A percentile compares a stretch with the other conserved stretches of the same genome.
These are phyloP conservation scores for Teunomyces cretensis DNA, from an alignment of 805 yeast species.

Conservation along the genomic window DNA sequence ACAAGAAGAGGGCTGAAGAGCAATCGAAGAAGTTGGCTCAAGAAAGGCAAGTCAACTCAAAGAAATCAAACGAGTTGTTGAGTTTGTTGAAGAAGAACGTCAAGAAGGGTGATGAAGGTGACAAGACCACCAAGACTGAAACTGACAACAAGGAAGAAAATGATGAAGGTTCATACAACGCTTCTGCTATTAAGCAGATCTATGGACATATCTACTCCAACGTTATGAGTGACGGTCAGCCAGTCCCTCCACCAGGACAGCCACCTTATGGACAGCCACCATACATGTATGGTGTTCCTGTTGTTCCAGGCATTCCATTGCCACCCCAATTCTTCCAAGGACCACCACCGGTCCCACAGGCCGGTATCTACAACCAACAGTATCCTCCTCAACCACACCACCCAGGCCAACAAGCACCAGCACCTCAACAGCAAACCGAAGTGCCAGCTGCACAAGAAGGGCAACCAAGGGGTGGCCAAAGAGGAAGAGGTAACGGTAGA, in stretches of 20 bases:
- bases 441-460: neutral
- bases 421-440: neutral
- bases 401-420: constrained; percentile 1
- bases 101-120: constrained; percentile 4
- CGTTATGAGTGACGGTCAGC: constrained; percentile 41
- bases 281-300: constrained; percentile 16
- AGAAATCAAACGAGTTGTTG: constrained; percentile 31
- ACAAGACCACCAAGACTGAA: constrained; percentile 4
- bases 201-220: constrained; percentile 44
- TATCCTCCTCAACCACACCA: constrained; percentile 7
- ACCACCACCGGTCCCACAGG: constrained; percentile 13
- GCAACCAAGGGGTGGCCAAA: neutral
- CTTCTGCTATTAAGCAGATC: constrained; percentile 39
- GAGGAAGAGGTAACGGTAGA: constrained; percentile 1
- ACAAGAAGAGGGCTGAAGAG: constrained; percentile 7
- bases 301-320: constrained; percentile 38
- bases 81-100: constrained; percentile 25
- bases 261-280: constrained; percentile 9
- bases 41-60: constrained; percentile 14
- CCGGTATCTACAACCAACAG: constrained; percentile 1
- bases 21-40: constrained; percentile 5
- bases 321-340: constrained; percentile 35
- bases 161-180: constrained; percentile 17
- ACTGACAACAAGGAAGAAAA: constrained; percentile 9
- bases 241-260: constrained; percentile 9